These are phyloP conservation scores for Penicillium ucsense DNA, from an alignment of 495 filamentous ascomycete genomes.

Conservation along the genomic window DNA sequence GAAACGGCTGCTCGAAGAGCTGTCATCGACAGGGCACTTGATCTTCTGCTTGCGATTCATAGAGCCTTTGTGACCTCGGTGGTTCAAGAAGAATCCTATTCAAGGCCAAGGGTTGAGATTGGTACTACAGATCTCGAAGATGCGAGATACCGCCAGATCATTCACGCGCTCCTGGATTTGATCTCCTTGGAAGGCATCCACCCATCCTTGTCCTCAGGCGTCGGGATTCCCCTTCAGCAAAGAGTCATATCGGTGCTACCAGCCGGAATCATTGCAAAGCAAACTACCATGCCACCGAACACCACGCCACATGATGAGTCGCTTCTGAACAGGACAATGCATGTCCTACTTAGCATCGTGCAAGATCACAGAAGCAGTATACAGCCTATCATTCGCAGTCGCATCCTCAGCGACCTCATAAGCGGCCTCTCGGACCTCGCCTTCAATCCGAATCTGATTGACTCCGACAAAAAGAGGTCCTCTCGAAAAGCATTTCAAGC, in stretches of 20 bases:
- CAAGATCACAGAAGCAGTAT: slow-evolving; percentile 27
- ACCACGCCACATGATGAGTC: slow-evolving; percentile 19
- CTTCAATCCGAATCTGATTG: slow-evolving; percentile 26
- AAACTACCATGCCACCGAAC: slow-evolving; percentile 7
- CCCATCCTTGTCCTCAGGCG: slow-evolving; percentile 42
- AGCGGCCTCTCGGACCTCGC: slow-evolving; percentile 32
- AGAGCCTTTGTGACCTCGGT: slow-evolving; percentile 23
- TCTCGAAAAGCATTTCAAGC: slow-evolving; percentile 23
- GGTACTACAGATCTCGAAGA: slow-evolving; percentile 29
- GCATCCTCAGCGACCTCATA: slow-evolving; percentile 37
- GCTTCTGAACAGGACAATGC: slow-evolving; percentile 24
- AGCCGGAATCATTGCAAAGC: slow-evolving; percentile 35
- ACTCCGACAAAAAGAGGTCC: slow-evolving; percentile 5
- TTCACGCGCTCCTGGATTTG: slow-evolving; percentile 43
- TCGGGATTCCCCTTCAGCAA: slow-evolving; percentile 45
- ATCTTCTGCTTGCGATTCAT: slow-evolving; percentile 29
- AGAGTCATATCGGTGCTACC: slow-evolving; percentile 43
- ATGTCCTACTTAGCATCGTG: slow-evolving; percentile 19
- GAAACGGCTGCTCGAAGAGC: slow-evolving; percentile 11
- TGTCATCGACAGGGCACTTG: slow-evolving; percentile 30
- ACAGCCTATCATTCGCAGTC: slow-evolving; percentile 31
- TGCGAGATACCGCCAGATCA: slow-evolving; percentile 35
- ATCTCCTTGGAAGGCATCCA: slow-evolving; percentile 49
- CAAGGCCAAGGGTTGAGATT: background rate
- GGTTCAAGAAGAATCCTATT: slow-evolving; percentile 4